Evolutionary conservation across 2,329 filamentous ascomycete genomes (phyloP).

Genomic region (Hymenotorrendiella dingleyae): DNA sequence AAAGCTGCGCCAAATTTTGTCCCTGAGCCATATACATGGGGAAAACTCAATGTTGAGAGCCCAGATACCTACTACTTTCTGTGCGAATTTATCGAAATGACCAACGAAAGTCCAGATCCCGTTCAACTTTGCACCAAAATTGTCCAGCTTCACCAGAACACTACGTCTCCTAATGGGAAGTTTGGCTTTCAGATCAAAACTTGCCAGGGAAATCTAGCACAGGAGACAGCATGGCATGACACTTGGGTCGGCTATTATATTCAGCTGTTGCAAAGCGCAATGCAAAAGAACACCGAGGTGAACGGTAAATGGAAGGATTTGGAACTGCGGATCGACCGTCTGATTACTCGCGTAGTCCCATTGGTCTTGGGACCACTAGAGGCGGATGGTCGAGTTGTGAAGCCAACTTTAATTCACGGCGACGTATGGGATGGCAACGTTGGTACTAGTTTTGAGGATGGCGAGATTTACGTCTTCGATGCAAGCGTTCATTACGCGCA

Average conservation of each 20-base stretch:
- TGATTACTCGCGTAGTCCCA: slow-evolving; percentile 7
- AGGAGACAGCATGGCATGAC: too few species aligned
- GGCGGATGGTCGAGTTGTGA: slow-evolving; percentile 6
- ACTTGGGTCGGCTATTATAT: too few species aligned
- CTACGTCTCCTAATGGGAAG: slow-evolving; percentile 20
- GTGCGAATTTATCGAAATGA: slow-evolving; percentile 23
- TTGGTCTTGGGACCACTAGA: slow-evolving; percentile 7
- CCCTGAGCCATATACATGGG: slow-evolving; percentile 9
- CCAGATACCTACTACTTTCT: slow-evolving; percentile 21
- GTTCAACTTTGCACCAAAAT: slow-evolving; percentile 16
- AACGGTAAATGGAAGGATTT: too few species aligned
- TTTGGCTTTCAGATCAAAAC: slow-evolving; percentile 28
- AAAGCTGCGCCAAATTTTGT: slow-evolving; percentile 2
- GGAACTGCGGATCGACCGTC: background rate
- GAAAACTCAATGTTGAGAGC: slow-evolving; percentile 1
- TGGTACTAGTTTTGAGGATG: slow-evolving; percentile 8
- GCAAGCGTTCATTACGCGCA: slow-evolving; percentile 10
- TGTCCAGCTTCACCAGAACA: slow-evolving; percentile 22
- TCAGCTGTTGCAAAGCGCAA: too few species aligned
- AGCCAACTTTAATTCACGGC: slow-evolving; percentile 15
- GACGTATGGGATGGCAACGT: slow-evolving; percentile 15
- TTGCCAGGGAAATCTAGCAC: slow-evolving; percentile 20
- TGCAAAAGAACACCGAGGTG: too few species aligned
- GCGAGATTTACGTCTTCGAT: slow-evolving; percentile 12
- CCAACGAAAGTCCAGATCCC: slow-evolving; percentile 18